A percentile compares a stretch with the other conserved stretches of the same genome.
Evolutionary conservation across 768 basidiomycete genomes (phyloP).

Genomic region (Inosperma sp.): DNA sequence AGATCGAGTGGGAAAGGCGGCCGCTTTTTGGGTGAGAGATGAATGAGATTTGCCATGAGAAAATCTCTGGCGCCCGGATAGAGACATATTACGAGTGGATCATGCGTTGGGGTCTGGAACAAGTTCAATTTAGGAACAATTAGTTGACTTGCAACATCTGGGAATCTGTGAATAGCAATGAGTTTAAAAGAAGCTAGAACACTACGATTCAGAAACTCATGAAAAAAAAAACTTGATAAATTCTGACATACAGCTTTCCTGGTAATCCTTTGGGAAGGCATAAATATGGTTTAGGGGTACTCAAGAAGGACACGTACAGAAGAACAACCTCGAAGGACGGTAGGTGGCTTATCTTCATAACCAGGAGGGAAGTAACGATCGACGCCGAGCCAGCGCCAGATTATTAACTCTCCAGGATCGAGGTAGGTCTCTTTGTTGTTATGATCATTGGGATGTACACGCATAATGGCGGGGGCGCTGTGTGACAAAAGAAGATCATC

Average conservation of each 20-base stretch:
- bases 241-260: constrained; percentile 58
- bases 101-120: constrained; percentile 41
- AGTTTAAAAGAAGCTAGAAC: constrained; percentile 61
- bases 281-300: neutral
- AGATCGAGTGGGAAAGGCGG: constrained; percentile 38
- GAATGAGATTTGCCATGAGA: constrained; percentile 42
- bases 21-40: constrained; percentile 40
- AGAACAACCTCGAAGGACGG: constrained; percentile 45
- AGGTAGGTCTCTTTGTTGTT: constrained; percentile 27
- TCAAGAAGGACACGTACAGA: constrained; percentile 42
- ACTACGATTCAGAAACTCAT: neutral
- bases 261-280: constrained; percentile 53
- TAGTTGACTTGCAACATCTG: constrained; percentile 31
- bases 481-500: constrained; percentile 52
- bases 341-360: constrained; percentile 27
- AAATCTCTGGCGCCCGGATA: constrained; percentile 38
- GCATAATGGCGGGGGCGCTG: constrained; percentile 50
- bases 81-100: constrained; percentile 48
- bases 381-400: constrained; percentile 69
- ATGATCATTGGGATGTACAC: constrained; percentile 19
- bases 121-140: constrained; percentile 37
- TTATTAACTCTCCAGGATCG: constrained; percentile 47
- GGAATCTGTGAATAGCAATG: constrained; percentile 47
- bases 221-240: neutral
- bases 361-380: constrained; percentile 58